Percentiles rank a stretch among this genome's conserved stretches.
Conservation (phyloP, 257 asterid genomes). For the Coffea canephora region DNA sequence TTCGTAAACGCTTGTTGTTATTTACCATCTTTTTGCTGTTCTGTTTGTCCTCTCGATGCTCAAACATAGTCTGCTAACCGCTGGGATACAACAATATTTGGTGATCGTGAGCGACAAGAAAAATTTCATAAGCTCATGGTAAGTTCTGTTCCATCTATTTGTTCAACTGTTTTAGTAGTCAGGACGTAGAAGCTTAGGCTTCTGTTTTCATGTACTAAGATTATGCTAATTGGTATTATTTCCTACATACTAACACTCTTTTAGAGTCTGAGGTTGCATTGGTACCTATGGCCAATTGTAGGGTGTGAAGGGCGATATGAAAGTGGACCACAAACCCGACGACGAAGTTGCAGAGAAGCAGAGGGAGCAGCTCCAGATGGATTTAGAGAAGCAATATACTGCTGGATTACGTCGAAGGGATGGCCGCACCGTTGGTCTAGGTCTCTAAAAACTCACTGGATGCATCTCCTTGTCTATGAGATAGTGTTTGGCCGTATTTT, state of each 20-base stretch:
- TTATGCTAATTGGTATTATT: slow-evolving; percentile 19
- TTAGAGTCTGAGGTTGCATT: slow-evolving; percentile 99
- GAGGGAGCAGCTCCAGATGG: slow-evolving; percentile 81
- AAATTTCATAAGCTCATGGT: slow-evolving; percentile 99
- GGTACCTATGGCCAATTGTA: slow-evolving; percentile 95
- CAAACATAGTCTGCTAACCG: slow-evolving; percentile 60
- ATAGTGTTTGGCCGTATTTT: background rate
- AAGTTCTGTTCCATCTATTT: slow-evolving; percentile 35
- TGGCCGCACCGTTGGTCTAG: slow-evolving; percentile 98
- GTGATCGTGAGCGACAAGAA: slow-evolving; percentile 93
- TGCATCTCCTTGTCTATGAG: background rate
- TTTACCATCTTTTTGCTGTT: slow-evolving; percentile 39
- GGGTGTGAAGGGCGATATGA: slow-evolving; percentile 90
- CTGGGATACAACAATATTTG: slow-evolving; percentile 78
- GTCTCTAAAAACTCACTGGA: slow-evolving; percentile 49
- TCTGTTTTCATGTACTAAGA: background rate
- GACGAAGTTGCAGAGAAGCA: slow-evolving; percentile 70
- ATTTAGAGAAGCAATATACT: slow-evolving; percentile 90
- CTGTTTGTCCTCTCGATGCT: slow-evolving; percentile 27
- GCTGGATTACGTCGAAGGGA: slow-evolving; percentile 98
- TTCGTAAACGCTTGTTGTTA: slow-evolving; percentile 27
- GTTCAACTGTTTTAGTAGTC: slow-evolving; percentile 10
- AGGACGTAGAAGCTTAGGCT: background rate
- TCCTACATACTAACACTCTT: slow-evolving; percentile 72
- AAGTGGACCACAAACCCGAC: slow-evolving; percentile 57